These are phyloP conservation scores for Mucor circinelloides DNA, from an alignment of 371 early-diverging fungal genomes.

Conservation along the genomic window DNA sequence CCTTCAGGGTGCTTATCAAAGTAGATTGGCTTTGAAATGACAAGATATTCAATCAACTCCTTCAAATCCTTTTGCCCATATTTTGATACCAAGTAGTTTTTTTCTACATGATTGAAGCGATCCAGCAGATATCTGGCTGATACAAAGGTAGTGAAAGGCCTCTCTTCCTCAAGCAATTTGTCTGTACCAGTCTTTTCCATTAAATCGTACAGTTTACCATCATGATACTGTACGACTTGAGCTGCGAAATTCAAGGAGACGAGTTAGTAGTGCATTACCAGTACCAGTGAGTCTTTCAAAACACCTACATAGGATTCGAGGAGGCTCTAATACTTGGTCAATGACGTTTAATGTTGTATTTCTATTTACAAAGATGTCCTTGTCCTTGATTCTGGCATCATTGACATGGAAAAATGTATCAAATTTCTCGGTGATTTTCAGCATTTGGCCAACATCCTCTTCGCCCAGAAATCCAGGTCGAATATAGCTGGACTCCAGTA, in stretches of 20 bases:
- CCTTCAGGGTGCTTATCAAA: conserved; percentile 30
- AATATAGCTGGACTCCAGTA: conserved; percentile 48
- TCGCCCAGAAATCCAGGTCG: conserved; percentile 41
- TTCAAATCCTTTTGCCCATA: conserved; percentile 42
- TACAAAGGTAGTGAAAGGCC: conserved; percentile 54
- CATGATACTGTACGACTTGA: conserved; percentile 30
- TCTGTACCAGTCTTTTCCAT: conserved; percentile 22
- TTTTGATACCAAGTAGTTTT: conserved; percentile 38
- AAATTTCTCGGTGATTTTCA: conserved; percentile 39
- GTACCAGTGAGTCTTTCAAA: background rate
- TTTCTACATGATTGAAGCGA: conserved; percentile 40
- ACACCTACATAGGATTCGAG: conserved; percentile 20
- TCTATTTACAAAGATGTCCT: conserved; percentile 37
- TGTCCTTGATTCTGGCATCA: conserved; percentile 17
- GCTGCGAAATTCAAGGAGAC: conserved; percentile 18
- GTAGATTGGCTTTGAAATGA: conserved; percentile 39
- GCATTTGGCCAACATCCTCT: conserved; percentile 35
- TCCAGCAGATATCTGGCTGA: conserved; percentile 31
- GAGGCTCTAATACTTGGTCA: conserved; percentile 24
- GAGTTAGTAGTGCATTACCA: background rate
- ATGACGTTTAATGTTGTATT: conserved; percentile 30
- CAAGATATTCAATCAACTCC: conserved; percentile 37
- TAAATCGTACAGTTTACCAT: conserved; percentile 31
- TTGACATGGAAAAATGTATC: conserved; percentile 17
- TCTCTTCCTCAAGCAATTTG: conserved; percentile 16